A percentile compares a stretch with the other conserved stretches of the same genome.
These are phyloP conservation scores for Sporothrix pseudoabietina DNA, from an alignment of 2,329 filamentous ascomycete genomes.

Conservation along the genomic window DNA sequence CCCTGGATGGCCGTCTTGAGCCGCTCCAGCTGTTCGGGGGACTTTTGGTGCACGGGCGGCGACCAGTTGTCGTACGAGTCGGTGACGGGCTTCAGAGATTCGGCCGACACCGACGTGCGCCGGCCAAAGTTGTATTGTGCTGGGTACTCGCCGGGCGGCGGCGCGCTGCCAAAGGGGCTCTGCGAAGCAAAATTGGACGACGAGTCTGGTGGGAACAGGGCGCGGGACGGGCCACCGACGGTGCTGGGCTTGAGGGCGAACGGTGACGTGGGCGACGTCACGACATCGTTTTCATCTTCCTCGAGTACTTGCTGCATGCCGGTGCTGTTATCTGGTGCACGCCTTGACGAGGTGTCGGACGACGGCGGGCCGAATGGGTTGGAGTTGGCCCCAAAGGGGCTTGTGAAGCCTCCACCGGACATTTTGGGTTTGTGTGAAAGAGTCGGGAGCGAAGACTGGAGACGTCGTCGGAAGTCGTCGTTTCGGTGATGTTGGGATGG, in stretches of 20 bases:
- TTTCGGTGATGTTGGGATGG: neutral
- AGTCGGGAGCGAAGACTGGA: neutral
- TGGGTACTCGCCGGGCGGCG: slow-evolving; percentile 71
- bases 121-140: slow-evolving; percentile 92
- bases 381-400: slow-evolving; percentile 65
- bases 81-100: slow-evolving; percentile 87
- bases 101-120: slow-evolving; percentile 93
- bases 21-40: slow-evolving; percentile 74
- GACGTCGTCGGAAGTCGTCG: neutral
- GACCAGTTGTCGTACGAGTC: slow-evolving; percentile 86
- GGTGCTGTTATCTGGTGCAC: slow-evolving; percentile 27
- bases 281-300: slow-evolving; percentile 77
- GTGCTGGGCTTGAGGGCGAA: slow-evolving; percentile 40
- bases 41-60: slow-evolving; percentile 82
- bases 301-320: slow-evolving; percentile 66
- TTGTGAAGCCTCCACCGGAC: slow-evolving; percentile 73
- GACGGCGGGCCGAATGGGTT: slow-evolving; percentile 69
- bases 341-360: slow-evolving; percentile 48
- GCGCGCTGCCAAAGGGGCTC: slow-evolving; percentile 54
- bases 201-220: slow-evolving; percentile 23
- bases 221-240: slow-evolving; percentile 13
- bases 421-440: slow-evolving; percentile 46
- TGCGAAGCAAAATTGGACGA: slow-evolving; percentile 39
- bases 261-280: slow-evolving; percentile 65
- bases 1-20: slow-evolving; percentile 78